Conservation (phyloP, 768 basidiomycete genomes). For the Kwoniella botswanensis region DNA sequence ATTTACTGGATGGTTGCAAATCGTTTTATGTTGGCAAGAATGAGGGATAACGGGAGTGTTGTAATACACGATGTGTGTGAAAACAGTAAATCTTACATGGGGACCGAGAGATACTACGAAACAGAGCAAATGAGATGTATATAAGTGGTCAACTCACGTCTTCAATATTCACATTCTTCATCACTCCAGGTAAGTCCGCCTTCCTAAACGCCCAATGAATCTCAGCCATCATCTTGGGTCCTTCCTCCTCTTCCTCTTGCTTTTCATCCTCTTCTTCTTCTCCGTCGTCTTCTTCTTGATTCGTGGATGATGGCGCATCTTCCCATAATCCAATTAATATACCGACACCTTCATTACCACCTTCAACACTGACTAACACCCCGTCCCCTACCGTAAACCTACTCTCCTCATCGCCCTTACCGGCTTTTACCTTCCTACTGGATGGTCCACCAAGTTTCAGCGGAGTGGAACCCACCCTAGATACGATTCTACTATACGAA, state of each 20-base stretch:
- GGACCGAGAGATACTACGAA: too few relatives aligned
- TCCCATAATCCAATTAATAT: slow-evolving; percentile 54
- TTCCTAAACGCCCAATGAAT: slow-evolving; percentile 56
- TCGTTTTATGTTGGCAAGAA: background rate
- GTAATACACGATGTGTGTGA: too few relatives aligned
- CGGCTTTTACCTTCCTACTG: slow-evolving; percentile 20
- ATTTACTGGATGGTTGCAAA: background rate
- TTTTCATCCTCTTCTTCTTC: slow-evolving; percentile 26
- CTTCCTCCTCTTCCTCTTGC: slow-evolving; percentile 34
- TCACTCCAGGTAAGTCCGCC: slow-evolving; percentile 53
- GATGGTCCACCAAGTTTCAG: slow-evolving; percentile 14
- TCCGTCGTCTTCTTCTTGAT: slow-evolving; percentile 27
- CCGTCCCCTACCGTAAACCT: slow-evolving; percentile 54
- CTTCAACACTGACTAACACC: slow-evolving; percentile 47
- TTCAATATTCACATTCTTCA: slow-evolving; percentile 50
- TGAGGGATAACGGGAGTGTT: too few relatives aligned
- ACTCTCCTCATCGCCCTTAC: slow-evolving; percentile 38
- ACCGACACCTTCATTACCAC: slow-evolving; percentile 51
- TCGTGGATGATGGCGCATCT: slow-evolving; percentile 17
- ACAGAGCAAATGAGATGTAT: too few relatives aligned
- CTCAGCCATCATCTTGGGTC: slow-evolving; percentile 50
- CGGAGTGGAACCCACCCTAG: slow-evolving; percentile 18
- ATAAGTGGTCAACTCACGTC: slow-evolving; percentile 45
- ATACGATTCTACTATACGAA: slow-evolving; percentile 31
- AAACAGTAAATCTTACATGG: too few relatives aligned